Conservation (phyloP, 257 asterid species). For the Capsicum baccatum region DNA sequence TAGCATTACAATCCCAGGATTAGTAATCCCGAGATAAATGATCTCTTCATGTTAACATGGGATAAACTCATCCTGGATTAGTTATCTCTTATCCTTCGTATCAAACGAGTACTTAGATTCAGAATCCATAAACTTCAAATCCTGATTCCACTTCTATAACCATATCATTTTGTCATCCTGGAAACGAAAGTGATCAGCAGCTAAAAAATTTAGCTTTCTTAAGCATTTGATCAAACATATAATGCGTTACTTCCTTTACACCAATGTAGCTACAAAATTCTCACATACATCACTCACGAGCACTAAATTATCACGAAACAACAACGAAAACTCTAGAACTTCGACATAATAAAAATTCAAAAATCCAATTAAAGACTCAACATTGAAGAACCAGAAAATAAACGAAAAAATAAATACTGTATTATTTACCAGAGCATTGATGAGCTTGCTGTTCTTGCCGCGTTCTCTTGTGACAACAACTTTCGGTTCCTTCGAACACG, state of each 20-base stretch:
- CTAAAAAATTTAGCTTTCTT: conserved; percentile 22
- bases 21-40: no score
- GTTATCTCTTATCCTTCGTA: no score
- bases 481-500: conserved; percentile 45
- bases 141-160: no score
- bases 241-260: conserved; percentile 9
- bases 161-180: neutral
- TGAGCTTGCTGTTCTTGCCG: conserved; percentile 77
- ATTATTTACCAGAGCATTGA: conserved; percentile 59
- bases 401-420: neutral
- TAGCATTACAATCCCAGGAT: no score
- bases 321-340: neutral
- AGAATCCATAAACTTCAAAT: no score
- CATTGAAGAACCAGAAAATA: neutral
- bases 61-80: no score
- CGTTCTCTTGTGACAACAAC: conserved; percentile 89
- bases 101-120: no score
- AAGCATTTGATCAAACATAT: conserved; percentile 43
- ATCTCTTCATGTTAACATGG: no score
- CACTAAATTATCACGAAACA: neutral
- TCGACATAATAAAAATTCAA: neutral
- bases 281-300: neutral
- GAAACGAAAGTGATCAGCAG: neutral
- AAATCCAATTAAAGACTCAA: neutral
- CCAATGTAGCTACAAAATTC: neutral